Base-by-base conservation (phyloP, 1,139 yeast species). In the Saccharomyces hybrid region DNA sequence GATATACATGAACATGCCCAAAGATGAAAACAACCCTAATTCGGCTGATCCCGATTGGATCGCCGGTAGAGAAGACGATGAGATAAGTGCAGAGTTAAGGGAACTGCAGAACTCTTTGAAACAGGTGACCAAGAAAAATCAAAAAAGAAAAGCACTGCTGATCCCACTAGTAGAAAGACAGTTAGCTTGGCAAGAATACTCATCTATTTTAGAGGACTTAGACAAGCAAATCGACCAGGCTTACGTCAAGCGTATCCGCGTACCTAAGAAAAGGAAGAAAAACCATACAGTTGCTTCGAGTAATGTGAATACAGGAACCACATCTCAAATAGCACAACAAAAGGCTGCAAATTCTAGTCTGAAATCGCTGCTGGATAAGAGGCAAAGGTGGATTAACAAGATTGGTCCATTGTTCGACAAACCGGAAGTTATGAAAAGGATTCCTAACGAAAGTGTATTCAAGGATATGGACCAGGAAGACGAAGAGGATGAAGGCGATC, bases 201-300 rank as follows among this genome's bases (percentile, higher is more conserved):
- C 84, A 55, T 87, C 95, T 13, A 90, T 95, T 54, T 72, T 91
- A 58, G 98, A 93, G 55, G 98, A 93, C 67, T 76, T 95, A 62
- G 97, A 95, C 69, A 93, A 91, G 67, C 99, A 95, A 71, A 93
- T 93, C 28, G 99, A 95, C 69, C 98, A 89, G 70, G 93, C 96
- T 11, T 93, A 90, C 67, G 75, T 87, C 63, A 88, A 91, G 70
- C 78, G 97, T 57, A 79, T 88, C 57, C 82, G 91, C 63, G 89
- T 84, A n/a, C 86, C 89, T 56, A 86, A 85, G 60, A 85, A 85
- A 70, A 87, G 86, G 71, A 86, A 86, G 74, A 88, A 86, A 74
- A 79, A 80, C 55, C 67, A 58, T 54, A 41, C 50, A 8, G 28
- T 51, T 3, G 31, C 44, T 26, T 47, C 62, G n/a, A 50, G 53